A percentile compares a stretch with the other conserved stretches of the same genome.
Conservation (phyloP, 1,284 basidiomycete genomes). For the Leccinum insolens region DNA sequence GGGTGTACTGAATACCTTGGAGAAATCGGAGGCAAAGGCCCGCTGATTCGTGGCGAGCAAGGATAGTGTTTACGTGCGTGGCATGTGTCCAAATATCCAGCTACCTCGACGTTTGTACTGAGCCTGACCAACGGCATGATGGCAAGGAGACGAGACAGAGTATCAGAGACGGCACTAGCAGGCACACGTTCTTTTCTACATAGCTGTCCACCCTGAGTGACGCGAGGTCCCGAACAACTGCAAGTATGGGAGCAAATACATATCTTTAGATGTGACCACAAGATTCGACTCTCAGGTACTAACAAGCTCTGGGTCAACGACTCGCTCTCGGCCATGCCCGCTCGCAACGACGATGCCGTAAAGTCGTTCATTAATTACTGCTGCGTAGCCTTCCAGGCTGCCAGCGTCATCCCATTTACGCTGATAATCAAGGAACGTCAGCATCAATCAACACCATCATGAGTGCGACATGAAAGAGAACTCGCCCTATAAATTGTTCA, state of each 20-base stretch:
- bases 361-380: not conserved
- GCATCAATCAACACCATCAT: not conserved
- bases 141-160: not conserved
- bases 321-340: not conserved
- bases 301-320: not conserved
- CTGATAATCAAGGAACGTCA: slow-evolving; percentile 3
- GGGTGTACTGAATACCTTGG: slow-evolving; percentile 34
- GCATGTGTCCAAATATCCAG: not conserved
- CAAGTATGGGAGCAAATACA: not conserved
- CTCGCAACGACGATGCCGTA: not conserved
- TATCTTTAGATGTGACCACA: not conserved
- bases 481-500: slow-evolving; percentile 12
- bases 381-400: slow-evolving; percentile 1
- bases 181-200: not conserved
- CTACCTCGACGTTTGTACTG: slow-evolving; percentile 23
- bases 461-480: not conserved
- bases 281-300: not conserved
- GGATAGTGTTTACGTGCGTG: not conserved
- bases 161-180: not conserved
- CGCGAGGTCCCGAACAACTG: not conserved
- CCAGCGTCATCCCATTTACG: slow-evolving; percentile 10
- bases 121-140: slow-evolving; percentile 25
- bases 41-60: slow-evolving; percentile 18
- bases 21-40: slow-evolving; percentile 60
- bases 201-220: not conserved